Conservation (phyloP, 2,329 filamentous ascomycete genomes). For the Leptosphaerulina australis region DNA sequence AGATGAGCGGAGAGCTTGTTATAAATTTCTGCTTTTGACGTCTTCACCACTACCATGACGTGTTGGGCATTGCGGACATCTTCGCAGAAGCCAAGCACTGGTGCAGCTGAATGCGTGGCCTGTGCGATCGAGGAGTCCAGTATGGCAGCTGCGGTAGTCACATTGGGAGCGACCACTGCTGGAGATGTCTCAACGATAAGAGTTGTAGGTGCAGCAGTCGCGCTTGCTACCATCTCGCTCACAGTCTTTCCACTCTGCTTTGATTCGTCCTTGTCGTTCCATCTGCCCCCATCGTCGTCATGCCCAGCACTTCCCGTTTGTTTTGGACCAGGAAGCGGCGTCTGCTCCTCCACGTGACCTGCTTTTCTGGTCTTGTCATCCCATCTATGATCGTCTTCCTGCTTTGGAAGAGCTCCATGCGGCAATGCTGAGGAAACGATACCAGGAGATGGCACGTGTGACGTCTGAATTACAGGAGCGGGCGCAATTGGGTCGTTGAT, state of each 20-base stretch:
- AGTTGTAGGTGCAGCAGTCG: conserved; percentile 17
- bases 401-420: conserved; percentile 12
- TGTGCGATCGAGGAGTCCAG: background rate
- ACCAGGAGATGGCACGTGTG: conserved; percentile 10
- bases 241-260: conserved; percentile 1
- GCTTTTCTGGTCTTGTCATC: conserved; percentile 17
- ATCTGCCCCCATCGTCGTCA: conserved; percentile 30
- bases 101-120: conserved; percentile 1
- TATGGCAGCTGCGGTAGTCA: conserved; percentile 5
- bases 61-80: conserved; percentile 51
- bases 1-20: conserved; percentile 63
- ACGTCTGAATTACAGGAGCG: conserved; percentile 21
- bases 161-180: conserved; percentile 6
- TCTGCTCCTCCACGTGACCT: background rate
- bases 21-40: conserved; percentile 62
- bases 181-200: conserved; percentile 8
- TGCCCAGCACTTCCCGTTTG: conserved; percentile 19
- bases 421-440: background rate
- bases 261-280: conserved; percentile 24
- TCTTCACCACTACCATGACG: conserved; percentile 63
- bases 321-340: conserved; percentile 6
- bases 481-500: conserved; percentile 31
- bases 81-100: conserved; percentile 26
- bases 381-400: conserved; percentile 23
- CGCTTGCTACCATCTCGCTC: background rate